Evolutionary conservation across 2,329 filamentous ascomycete species (phyloP), one percentile per base, ranked within the genome.

Genomic region (Ophiostoma australiae): DNA sequence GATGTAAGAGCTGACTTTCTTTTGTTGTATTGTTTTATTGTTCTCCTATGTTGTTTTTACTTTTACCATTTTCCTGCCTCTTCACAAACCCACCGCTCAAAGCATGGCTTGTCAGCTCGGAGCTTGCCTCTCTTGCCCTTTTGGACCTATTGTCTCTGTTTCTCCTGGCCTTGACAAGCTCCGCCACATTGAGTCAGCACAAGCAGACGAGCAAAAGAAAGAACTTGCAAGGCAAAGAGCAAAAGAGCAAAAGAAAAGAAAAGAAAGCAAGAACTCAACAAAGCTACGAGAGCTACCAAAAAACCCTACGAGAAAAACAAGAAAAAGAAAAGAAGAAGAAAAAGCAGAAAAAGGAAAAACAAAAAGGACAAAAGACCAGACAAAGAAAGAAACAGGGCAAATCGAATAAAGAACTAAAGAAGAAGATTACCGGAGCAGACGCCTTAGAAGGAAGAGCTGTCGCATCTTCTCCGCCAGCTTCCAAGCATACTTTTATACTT

Each of bases 331-430:
- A 27, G 23, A n/a, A 65, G 13, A 48, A 6, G 20, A 39, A 41
- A 66, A 41, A 66, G 23, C 11, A 61, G 20, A 13, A 20, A 31
- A 61, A 27, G 27, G 23, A 37, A n/a, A n/a, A 65, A n/a, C 20
- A 39, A 20, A 39, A 39, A 39, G 17, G 17, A 20, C 17, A n/a
- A 39, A 17, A 66, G 10, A 39, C 37, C 20, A 66, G 63, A 66
- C 63, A 66, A 39, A 66, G 63, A 66, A 35, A 66, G n/a, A 39
- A 66, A 66, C 33, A 66, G 20, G 63, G 63, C 58, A 63, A 63
- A 63, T 31, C 58, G 58, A 63, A 31, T 63, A 33, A 33, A 67
- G n/a, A 15, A 41, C 27, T 31, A 44, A 39, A 41, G 4, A 67
- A 41, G 39, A 39, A 1, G 27, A 31, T 27, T 8, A 27, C 20